Conservation (phyloP, 305 asterid species). For the Andrographis paniculata region DNA sequence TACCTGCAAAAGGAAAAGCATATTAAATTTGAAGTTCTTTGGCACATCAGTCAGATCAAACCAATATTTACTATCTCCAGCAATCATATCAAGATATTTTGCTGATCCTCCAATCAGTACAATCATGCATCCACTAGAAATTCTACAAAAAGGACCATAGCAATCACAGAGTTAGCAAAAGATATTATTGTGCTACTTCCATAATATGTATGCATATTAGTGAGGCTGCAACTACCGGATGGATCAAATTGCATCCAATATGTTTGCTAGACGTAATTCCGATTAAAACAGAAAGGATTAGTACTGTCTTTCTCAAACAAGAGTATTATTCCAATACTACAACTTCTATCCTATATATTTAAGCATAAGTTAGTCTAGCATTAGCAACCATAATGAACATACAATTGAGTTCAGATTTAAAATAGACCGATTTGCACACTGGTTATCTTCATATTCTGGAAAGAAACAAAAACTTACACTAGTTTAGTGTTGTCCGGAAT, state of each 20-base stretch:
- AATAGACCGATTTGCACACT: background rate
- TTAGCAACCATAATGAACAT: background rate
- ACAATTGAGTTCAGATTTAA: background rate
- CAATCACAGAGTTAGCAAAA: slow-evolving; percentile 12
- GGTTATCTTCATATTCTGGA: no score
- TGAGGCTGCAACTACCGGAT: background rate
- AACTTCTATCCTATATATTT: background rate
- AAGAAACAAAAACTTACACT: slow-evolving; percentile 68
- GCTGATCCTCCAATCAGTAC: slow-evolving; percentile 61
- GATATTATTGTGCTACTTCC: background rate
- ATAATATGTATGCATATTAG: background rate
- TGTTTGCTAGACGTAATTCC: no score
- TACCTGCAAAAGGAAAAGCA: slow-evolving; percentile 81
- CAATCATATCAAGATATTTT: slow-evolving; percentile 45
- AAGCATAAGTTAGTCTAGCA: background rate
- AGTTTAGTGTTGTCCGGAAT: slow-evolving; percentile 86
- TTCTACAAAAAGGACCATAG: slow-evolving; percentile 31
- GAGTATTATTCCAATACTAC: no score
- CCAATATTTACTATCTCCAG: slow-evolving; percentile 47
- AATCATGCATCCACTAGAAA: slow-evolving; percentile 60
- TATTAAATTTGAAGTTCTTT: slow-evolving; percentile 38
- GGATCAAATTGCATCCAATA: background rate
- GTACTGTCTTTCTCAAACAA: no score
- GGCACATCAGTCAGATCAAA: slow-evolving; percentile 41
- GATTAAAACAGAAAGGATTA: no score